Conservation (phyloP, 164 flowering plant genomes). For the Stephania cephalantha region DNA sequence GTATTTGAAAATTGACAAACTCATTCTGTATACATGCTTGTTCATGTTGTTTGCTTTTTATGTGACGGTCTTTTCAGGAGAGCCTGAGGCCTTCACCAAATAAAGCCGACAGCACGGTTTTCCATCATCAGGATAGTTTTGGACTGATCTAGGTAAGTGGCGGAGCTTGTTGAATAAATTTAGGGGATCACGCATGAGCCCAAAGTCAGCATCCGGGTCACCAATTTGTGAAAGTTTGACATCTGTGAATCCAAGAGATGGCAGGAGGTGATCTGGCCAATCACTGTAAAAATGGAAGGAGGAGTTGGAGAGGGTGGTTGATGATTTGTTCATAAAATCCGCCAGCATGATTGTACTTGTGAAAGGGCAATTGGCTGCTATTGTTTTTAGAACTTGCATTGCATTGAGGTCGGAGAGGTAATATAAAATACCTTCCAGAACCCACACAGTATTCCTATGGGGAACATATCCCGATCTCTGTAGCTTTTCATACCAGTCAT, state of each 20-base stretch:
- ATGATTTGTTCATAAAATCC: slow-evolving; percentile 84
- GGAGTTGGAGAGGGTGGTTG: slow-evolving; percentile 53
- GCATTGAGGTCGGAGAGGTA: slow-evolving; percentile 64
- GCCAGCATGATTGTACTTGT: slow-evolving; percentile 70
- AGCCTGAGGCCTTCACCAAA: slow-evolving; percentile 73
- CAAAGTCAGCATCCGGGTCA: slow-evolving; percentile 88
- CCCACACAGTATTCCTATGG: slow-evolving; percentile 71
- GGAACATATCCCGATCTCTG: slow-evolving; percentile 59
- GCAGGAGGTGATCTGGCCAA: slow-evolving; percentile 86
- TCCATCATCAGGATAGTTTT: slow-evolving; percentile 80
- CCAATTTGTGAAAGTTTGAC: slow-evolving; percentile 82
- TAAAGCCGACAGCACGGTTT: slow-evolving; percentile 76
- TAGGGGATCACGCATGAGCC: slow-evolving; percentile 64
- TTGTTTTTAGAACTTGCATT: slow-evolving; percentile 56
- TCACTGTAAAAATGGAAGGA: slow-evolving; percentile 75
- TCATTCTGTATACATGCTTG: slow-evolving; percentile 11
- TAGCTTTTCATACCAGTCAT: slow-evolving; percentile 75
- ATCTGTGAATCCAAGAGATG: slow-evolving; percentile 74
- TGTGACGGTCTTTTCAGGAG: slow-evolving; percentile 34
- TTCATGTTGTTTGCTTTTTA: slow-evolving; percentile 15
- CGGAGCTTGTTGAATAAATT: slow-evolving; percentile 84
- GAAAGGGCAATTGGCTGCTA: slow-evolving; percentile 49
- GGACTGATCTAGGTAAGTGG: slow-evolving; percentile 60
- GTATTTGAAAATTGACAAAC: slow-evolving; percentile 14
- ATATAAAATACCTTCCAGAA: slow-evolving; percentile 80